Base-by-base conservation (phyloP, 108 stramenopile genomes). In the Aureococcus anophagefferens region DNA sequence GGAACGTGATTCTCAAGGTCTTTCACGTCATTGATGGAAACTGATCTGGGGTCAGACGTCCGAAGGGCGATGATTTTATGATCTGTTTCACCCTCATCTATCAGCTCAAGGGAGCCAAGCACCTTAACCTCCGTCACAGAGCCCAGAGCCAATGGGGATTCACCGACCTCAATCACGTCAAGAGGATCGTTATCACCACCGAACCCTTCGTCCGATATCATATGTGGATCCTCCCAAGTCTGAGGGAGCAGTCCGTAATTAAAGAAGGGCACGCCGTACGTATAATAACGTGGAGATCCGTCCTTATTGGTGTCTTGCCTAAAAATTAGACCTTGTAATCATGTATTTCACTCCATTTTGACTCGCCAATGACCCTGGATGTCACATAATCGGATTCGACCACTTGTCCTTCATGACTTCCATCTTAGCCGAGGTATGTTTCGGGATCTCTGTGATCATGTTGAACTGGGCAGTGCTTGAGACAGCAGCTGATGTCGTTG, bases 141-240 rank as follows among this genome's bases (percentile, higher is more conserved):
- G 66, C 97, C 97, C 91, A 98, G 96, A 28, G 80, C 68, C 69
- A 98, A 74, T 25, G 87, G 86, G 31, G 68, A 71, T 33, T 83
- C 82, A 40, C 97, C 97, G 44, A 98, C 74, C 81, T 98, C 97
- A 72, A 98, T 96, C 13, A 94, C 92, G 75, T 98, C 97, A 65
- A 98, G 83, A 13, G 97, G 97, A 79, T 98, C 97, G 72, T 96
- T 96, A 83, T 98, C 97, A 31, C 97, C 97, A n/a, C 92, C 94
- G 67, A 89, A 83, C 0, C 92, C 93, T 32, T 78, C 65, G 3
- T 73, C 73, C 40, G 81, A 89, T 65, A 75, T 84, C 51, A 91
- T 66, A 37, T 77, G 64, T 44, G 94, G 93, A 81, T 98, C 97
- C 77, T 98, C 97, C 97, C 97, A 98, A 28, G 97, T 98, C 80